These are phyloP conservation scores for Arachnomyces sp. DNA, from an alignment of 2,329 filamentous ascomycete species.

Conservation along the genomic window DNA sequence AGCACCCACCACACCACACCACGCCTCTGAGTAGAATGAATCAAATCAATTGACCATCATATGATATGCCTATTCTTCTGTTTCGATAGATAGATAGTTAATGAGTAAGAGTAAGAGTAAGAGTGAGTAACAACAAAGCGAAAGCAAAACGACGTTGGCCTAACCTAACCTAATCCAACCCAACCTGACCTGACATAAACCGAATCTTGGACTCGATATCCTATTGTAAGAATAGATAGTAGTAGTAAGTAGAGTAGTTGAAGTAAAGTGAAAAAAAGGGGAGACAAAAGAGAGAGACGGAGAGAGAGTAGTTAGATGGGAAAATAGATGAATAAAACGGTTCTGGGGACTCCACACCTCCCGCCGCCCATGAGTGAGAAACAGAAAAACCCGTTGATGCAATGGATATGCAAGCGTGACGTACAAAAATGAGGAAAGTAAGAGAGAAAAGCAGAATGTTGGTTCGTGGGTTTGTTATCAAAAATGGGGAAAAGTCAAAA, in stretches of 20 bases:
- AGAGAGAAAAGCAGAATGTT: constrained; percentile 8
- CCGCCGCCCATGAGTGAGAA: background rate
- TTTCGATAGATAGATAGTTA: too few species aligned
- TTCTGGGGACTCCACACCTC: background rate
- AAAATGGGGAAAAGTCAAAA: constrained; percentile 2
- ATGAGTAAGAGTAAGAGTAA: too few species aligned
- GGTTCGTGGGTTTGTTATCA: background rate
- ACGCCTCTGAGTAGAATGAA: too few species aligned
- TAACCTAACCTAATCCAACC: too few species aligned
- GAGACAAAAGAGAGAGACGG: too few species aligned
- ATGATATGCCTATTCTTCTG: too few species aligned
- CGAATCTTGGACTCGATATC: too few species aligned
- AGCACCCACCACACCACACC: too few species aligned
- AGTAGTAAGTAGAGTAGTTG: background rate
- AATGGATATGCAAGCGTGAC: constrained; percentile 8
- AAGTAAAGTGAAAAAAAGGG: background rate
- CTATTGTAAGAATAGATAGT: background rate
- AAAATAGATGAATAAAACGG: background rate
- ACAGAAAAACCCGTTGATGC: background rate
- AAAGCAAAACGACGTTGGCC: too few species aligned
- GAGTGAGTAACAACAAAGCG: too few species aligned
- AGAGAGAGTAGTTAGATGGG: constrained; percentile 6
- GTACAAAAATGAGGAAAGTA: constrained; percentile 15
- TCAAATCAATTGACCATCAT: too few species aligned
- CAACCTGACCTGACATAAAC: too few species aligned